Conservation (phyloP, 345 rosid species). For the Citropsis articulata region DNA sequence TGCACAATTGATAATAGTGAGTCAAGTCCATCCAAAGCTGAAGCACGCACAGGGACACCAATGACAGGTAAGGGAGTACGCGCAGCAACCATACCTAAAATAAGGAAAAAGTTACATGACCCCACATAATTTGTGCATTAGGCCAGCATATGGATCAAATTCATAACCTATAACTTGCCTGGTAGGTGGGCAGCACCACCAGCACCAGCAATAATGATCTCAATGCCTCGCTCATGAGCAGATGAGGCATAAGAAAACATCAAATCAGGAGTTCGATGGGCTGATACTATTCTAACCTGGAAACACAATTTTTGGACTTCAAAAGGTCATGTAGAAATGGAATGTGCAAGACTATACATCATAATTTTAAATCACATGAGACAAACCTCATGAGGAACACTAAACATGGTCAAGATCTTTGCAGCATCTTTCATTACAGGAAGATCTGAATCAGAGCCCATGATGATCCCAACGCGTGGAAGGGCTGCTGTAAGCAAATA, state of each 20-base stretch:
- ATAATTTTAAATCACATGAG: background rate
- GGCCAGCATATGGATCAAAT: background rate
- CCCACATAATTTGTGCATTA: background rate
- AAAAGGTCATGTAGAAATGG: background rate
- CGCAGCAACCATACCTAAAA: slow-evolving; percentile 91
- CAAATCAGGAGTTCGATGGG: slow-evolving; percentile 87
- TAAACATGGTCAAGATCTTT: slow-evolving; percentile 55
- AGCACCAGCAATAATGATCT: slow-evolving; percentile 92
- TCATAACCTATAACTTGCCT: slow-evolving; percentile 36
- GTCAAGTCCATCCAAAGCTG: slow-evolving; percentile 86
- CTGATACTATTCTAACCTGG: slow-evolving; percentile 67
- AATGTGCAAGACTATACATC: background rate
- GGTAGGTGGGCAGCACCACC: slow-evolving; percentile 99
- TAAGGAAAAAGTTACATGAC: slow-evolving; percentile 1
- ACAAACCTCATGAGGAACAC: slow-evolving; percentile 72
- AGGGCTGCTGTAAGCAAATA: slow-evolving; percentile 42
- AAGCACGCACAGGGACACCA: slow-evolving; percentile 62
- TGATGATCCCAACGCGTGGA: slow-evolving; percentile 81
- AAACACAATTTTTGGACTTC: background rate
- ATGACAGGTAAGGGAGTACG: slow-evolving; percentile 62
- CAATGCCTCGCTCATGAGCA: slow-evolving; percentile 65
- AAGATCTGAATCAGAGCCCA: slow-evolving; percentile 98
- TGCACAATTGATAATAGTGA: slow-evolving; percentile 92
- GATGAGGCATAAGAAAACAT: slow-evolving; percentile 83
- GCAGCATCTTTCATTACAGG: slow-evolving; percentile 97